Evolutionary conservation across 352 stramenopile genomes (phyloP).

Genomic region (Phytopythium vexans): DNA sequence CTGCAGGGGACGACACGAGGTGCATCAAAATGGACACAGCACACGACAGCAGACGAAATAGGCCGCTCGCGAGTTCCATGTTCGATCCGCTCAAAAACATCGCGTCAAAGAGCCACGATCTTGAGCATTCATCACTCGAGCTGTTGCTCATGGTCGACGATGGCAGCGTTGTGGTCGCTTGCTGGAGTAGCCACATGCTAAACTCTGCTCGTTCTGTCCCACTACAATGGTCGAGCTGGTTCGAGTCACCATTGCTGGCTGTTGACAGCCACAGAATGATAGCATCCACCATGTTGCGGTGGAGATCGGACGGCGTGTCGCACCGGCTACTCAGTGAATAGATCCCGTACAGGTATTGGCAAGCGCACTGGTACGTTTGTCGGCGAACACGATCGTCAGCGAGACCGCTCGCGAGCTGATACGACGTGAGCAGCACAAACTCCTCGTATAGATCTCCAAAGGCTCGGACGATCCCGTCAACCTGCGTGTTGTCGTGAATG

Average conservation of each 20-base stretch:
- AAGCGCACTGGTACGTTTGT: conserved; percentile 18
- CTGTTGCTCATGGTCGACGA: background rate
- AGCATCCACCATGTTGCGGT: conserved; percentile 1
- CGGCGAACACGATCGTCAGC: conserved; percentile 4
- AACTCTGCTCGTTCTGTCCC: conserved; percentile 13
- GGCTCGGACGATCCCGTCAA: conserved; percentile 29
- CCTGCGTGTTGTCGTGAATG: conserved; percentile 23
- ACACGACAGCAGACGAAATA: conserved; percentile 22
- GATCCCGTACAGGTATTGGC: conserved; percentile 41
- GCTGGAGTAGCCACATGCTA: conserved; percentile 31
- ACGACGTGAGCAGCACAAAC: conserved; percentile 11
- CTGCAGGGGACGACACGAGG: conserved; percentile 5
- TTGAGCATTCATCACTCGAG: background rate
- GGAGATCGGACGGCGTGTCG: background rate
- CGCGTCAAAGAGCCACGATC: conserved; percentile 64
- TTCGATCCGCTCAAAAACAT: conserved; percentile 38
- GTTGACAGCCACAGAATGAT: conserved; percentile 11
- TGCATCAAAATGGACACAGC: conserved; percentile 15
- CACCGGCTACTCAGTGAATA: conserved; percentile 12
- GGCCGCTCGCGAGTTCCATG: conserved; percentile 18
- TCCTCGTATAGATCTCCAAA: conserved; percentile 31
- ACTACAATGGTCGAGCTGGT: background rate
- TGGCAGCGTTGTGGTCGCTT: conserved; percentile 2
- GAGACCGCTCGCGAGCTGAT: background rate
- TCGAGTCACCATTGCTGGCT: background rate